phyloP scores from a whole-genome alignment of 805 yeast genomes.

The Suhomyces sp. region DNA sequence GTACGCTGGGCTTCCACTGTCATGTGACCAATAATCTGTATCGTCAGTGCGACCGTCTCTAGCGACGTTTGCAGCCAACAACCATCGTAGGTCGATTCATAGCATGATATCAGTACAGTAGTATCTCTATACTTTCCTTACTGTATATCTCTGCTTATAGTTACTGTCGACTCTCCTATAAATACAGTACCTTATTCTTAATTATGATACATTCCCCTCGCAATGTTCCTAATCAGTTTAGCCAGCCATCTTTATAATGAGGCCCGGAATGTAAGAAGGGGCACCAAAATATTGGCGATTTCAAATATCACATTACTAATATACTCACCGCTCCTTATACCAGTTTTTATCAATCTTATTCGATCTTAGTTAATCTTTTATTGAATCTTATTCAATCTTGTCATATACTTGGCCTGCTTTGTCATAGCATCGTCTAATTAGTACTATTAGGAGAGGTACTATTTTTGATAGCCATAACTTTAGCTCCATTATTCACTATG shows the following conservation, averaged over 20 bases:
- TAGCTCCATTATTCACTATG: background rate
- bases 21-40: background rate
- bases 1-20: background rate
- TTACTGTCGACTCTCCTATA: background rate
- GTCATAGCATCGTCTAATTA: background rate
- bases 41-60: background rate
- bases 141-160: too few relatives aligned
- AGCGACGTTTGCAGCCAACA: background rate
- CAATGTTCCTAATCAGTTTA: background rate
- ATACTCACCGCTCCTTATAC: too few relatives aligned
- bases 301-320: too few relatives aligned
- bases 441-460: background rate
- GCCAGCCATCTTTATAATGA: conserved; percentile 8
- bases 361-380: too few relatives aligned
- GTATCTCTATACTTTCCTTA: too few relatives aligned
- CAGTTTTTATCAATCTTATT: too few relatives aligned
- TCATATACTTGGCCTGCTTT: background rate
- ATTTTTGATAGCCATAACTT: background rate
- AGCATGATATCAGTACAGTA: too few relatives aligned
- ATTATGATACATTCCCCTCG: background rate
- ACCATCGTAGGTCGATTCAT: background rate
- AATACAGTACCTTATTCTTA: background rate
- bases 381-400: too few relatives aligned
- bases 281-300: background rate
- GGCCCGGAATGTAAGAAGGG: background rate